These are phyloP conservation scores for Pythium plurisporium DNA, from an alignment of 352 stramenopile species.

Conservation along the genomic window DNA sequence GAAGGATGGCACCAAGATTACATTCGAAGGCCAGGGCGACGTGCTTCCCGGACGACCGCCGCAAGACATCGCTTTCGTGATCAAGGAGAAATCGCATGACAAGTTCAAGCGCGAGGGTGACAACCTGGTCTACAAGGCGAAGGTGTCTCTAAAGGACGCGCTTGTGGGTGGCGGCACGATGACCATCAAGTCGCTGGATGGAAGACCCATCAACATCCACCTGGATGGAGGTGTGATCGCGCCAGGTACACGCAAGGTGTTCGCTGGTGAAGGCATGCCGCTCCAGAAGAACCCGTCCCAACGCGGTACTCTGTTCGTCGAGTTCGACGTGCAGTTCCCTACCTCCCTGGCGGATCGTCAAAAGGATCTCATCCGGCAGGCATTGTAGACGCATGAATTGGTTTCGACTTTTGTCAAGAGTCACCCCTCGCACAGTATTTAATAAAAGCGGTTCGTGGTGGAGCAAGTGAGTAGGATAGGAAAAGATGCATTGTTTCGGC, in stretches of 20 bases:
- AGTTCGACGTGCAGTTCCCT: slow-evolving; percentile 97
- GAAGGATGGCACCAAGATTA: slow-evolving; percentile 95
- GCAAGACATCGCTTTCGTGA: slow-evolving; percentile 95
- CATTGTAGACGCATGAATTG: slow-evolving; percentile 36
- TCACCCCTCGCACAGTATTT: background rate
- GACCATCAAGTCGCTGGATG: slow-evolving; percentile 93
- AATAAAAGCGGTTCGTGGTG: background rate
- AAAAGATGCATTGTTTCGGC: background rate
- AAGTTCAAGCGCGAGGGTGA: slow-evolving; percentile 94
- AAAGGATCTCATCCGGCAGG: slow-evolving; percentile 68
- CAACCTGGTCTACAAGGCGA: slow-evolving; percentile 93
- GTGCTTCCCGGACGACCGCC: slow-evolving; percentile 86
- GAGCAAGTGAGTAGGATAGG: too few species aligned
- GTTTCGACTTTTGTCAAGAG: too few species aligned
- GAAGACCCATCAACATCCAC: slow-evolving; percentile 84
- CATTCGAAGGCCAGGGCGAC: slow-evolving; percentile 92
- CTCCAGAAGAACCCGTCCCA: slow-evolving; percentile 70
- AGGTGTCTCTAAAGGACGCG: slow-evolving; percentile 94
- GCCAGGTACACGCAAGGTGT: slow-evolving; percentile 89
- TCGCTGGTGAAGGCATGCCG: slow-evolving; percentile 96
- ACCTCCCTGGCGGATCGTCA: slow-evolving; percentile 77
- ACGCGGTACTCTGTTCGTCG: slow-evolving; percentile 94
- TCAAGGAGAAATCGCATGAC: slow-evolving; percentile 89
- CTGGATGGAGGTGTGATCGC: slow-evolving; percentile 88
- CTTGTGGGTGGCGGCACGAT: slow-evolving; percentile 90